A percentile compares a stretch with the other conserved stretches of the same genome.
phyloP scores from a whole-genome alignment of 192 early-diverging fungal genomes.

The Dissophora globulifera region DNA sequence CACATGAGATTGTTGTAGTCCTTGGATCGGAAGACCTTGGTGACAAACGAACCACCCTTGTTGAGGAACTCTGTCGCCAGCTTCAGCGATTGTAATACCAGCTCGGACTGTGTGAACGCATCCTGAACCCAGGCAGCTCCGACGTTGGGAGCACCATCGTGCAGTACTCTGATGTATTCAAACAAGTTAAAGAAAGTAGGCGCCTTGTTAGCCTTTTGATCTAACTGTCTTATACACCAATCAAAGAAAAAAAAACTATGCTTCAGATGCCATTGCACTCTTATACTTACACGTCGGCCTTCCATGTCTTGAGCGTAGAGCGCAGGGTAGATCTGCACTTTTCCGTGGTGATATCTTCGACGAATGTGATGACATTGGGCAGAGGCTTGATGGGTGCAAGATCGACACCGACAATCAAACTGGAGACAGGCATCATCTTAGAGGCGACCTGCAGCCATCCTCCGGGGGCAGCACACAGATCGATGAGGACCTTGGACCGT shows the following conservation, averaged over 20 bases:
- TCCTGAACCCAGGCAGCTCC: conserved; percentile 96
- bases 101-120: conserved; percentile 95
- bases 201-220: too few relatives aligned
- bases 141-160: conserved; percentile 99
- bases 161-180: conserved; percentile 74
- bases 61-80: conserved; percentile 93
- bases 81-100: conserved; percentile 91
- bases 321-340: conserved; percentile 89
- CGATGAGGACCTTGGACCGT: conserved; percentile 87
- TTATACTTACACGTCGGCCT: conserved; percentile 93
- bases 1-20: conserved; percentile 99
- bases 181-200: not conserved
- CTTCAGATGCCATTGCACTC: too few relatives aligned
- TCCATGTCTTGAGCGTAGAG: conserved; percentile 96
- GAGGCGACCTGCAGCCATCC: conserved; percentile 97
- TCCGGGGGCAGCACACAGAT: conserved; percentile 98
- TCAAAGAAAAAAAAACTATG: not conserved
- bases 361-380: conserved; percentile 93
- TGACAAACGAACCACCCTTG: conserved; percentile 93
- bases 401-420: conserved; percentile 96
- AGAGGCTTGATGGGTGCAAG: conserved; percentile 96
- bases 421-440: conserved; percentile 98
- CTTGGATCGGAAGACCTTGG: conserved; percentile 98
- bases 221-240: too few relatives aligned
- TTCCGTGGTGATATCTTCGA: conserved; percentile 96